phyloP scores from a whole-genome alignment of 108 stramenopile genomes.

The Stephanodiscus triporus region DNA sequence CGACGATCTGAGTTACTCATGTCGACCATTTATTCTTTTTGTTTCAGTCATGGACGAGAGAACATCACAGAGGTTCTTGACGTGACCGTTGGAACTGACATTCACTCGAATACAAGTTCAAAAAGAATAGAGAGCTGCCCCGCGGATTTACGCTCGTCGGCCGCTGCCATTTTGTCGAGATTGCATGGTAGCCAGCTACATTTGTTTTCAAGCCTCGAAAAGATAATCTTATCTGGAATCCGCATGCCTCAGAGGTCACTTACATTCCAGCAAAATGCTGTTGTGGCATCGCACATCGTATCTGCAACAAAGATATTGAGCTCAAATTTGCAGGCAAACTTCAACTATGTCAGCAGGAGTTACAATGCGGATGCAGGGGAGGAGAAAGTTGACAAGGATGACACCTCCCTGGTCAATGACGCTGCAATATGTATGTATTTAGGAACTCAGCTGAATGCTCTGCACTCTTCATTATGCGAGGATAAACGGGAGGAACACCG shows the following conservation, averaged over 20 bases:
- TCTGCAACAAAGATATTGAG: conserved; percentile 50
- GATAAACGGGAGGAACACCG: conserved; percentile 69
- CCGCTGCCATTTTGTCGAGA: conserved; percentile 73
- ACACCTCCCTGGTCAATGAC: conserved; percentile 6
- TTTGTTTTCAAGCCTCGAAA: conserved; percentile 61
- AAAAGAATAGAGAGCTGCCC: conserved; percentile 70
- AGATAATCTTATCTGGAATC: conserved; percentile 59
- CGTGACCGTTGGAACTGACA: conserved; percentile 35
- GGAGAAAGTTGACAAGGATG: conserved; percentile 1
- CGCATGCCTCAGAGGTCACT: conserved; percentile 43
- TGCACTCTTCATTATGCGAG: conserved; percentile 71
- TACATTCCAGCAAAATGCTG: conserved; percentile 45
- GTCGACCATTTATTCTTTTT: too few species aligned
- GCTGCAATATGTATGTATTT: conserved; percentile 69
- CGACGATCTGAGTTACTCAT: too few species aligned
- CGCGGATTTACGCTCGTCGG: conserved; percentile 65
- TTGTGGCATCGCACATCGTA: conserved; percentile 53
- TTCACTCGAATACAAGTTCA: conserved; percentile 20
- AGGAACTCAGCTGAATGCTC: conserved; percentile 61
- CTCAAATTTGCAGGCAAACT: conserved; percentile 52
- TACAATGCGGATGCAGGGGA: neutral
- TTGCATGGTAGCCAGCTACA: conserved; percentile 63
- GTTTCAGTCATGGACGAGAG: conserved; percentile 90
- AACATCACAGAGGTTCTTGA: conserved; percentile 92
- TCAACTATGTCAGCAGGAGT: conserved; percentile 17